Base-by-base conservation (phyloP, 2,329 filamentous ascomycete species). In the Hawksworthiomyces lignivorus region DNA sequence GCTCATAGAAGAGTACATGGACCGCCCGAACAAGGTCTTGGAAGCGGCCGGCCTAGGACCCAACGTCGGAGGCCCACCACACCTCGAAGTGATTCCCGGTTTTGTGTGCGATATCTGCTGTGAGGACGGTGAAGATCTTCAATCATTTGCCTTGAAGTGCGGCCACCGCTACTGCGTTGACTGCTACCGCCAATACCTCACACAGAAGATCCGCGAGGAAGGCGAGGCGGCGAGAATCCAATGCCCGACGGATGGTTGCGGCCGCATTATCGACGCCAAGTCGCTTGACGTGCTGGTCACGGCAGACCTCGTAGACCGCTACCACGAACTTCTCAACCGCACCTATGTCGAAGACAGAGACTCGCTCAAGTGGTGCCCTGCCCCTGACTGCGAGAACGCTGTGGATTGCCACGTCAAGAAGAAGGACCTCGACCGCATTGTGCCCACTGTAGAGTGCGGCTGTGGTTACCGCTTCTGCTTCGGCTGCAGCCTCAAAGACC, bases 331-430 rank as follows among this genome's bases (percentile, higher is more conserved):
- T 14, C 79, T 98, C 26, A 95, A 86, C 56, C 75, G 92, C 53
- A 96, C 89, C 7, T 98, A 95, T 56, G 92, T 98, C 46, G 92
- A 98, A 62, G 90, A 98, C 62, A 95, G 88, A 63, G 89, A 95
- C 44, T 84, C 83, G 43, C 77, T 97, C 46, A 95, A 94, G 61
- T 98, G 92, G 92, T 98, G 92, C 60, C 92, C 92, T 1, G 90
- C 90, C 1, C 92, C 92, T n/a, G 90, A 98, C 61, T 98, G 92
- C 63, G 78, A 85, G 54, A 97, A 92, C 56, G 92, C 90, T 11
- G 70, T 98, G 35, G 86, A 97, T 56, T 98, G 92, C 54, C 70
- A 69, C 1, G 75, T 97, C 45, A 95, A 94, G 67, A 83, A 84
- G 65, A 88, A 87, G 57, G 88, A 96, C 44, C 71, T 98, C 17